Evolutionary conservation across 1,284 basidiomycete species (phyloP).

Genomic region (Gomphus bonarii): DNA sequence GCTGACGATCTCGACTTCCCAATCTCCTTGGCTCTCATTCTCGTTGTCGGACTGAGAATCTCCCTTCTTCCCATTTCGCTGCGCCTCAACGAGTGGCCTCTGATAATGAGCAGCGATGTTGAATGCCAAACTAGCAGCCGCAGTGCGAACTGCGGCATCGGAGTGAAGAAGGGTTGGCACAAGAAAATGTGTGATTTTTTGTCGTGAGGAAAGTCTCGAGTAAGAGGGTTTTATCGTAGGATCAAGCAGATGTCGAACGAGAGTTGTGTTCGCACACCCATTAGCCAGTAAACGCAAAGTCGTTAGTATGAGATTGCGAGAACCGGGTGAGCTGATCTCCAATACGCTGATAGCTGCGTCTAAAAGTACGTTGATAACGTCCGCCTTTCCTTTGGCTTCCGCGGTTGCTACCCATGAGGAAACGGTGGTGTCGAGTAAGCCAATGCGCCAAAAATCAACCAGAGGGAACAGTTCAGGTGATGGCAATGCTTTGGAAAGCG

Average conservation of each 20-base stretch:
- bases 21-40: constrained; percentile 53
- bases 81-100: constrained; percentile 36
- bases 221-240: constrained; percentile 19
- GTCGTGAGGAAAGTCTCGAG: constrained; percentile 18
- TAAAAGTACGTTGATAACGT: constrained; percentile 35
- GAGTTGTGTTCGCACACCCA: constrained; percentile 43
- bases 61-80: constrained; percentile 26
- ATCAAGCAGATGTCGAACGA: constrained; percentile 44
- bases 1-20: constrained; percentile 75
- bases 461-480: constrained; percentile 66
- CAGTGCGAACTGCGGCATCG: constrained; percentile 60
- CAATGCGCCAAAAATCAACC: constrained; percentile 77
- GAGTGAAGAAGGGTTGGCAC: constrained; percentile 59
- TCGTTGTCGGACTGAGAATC: constrained; percentile 23
- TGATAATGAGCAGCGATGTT: constrained; percentile 64
- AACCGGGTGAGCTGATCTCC: constrained; percentile 16
- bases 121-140: constrained; percentile 75
- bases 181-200: constrained; percentile 37
- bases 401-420: constrained; percentile 37
- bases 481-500: constrained; percentile 39
- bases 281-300: constrained; percentile 70
- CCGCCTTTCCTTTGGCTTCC: constrained; percentile 16
- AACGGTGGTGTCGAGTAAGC: constrained; percentile 52
- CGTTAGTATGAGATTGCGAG: constrained; percentile 56
- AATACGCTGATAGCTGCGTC: constrained; percentile 28